phyloP scores from a whole-genome alignment of 2,329 filamentous ascomycete species.

The Alternaria metachromatica region DNA sequence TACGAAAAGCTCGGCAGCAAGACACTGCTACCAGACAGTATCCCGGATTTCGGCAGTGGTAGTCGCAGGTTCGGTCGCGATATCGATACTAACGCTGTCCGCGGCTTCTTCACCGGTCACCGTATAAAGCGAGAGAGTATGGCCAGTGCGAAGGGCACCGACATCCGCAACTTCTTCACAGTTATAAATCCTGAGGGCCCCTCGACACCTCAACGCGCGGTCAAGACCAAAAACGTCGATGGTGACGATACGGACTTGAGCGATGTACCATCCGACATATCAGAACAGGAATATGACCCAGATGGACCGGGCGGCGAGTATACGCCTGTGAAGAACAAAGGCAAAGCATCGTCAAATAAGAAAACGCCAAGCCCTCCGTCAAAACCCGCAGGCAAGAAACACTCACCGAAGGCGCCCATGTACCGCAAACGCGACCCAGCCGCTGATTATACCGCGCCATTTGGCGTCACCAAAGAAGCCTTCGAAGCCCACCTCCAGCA shows the following conservation, averaged over 20 bases:
- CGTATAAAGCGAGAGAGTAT: neutral
- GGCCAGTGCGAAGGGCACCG: neutral
- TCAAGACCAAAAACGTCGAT: neutral
- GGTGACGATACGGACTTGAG: neutral
- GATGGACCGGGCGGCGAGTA: neutral
- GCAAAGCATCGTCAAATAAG: neutral
- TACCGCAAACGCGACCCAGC: conserved; percentile 7
- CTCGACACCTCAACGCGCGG: neutral
- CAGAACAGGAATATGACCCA: neutral
- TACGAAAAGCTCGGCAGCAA: neutral
- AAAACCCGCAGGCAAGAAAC: neutral
- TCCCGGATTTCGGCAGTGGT: neutral
- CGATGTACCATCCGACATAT: neutral
- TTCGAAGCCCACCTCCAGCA: conserved; percentile 1
- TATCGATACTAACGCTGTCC: conserved; percentile 3
- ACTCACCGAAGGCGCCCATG: neutral
- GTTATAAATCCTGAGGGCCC: neutral
- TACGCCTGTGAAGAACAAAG: neutral
- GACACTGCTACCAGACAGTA: neutral
- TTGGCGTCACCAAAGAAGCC: conserved; percentile 1
- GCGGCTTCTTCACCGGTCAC: neutral
- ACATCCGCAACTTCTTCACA: neutral
- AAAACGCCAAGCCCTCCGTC: neutral
- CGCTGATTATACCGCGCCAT: neutral
- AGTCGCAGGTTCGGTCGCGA: conserved; percentile 6